These are phyloP conservation scores for Apophysomyces variabilis DNA, from an alignment of 371 early-diverging fungal genomes.

Conservation along the genomic window DNA sequence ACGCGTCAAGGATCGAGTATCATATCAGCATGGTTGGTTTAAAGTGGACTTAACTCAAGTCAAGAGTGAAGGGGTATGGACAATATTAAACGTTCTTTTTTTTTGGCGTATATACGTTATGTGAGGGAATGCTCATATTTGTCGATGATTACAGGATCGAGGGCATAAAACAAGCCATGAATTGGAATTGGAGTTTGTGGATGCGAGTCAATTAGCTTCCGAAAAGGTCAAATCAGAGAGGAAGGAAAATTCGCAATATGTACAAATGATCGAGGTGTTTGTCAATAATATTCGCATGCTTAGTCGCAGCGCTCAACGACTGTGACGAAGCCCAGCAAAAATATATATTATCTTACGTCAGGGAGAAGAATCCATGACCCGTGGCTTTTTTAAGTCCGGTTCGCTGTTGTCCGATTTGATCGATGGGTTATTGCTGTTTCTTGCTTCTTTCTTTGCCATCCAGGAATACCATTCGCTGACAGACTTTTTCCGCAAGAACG, in stretches of 20 bases:
- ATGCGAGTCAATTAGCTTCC: slow-evolving; percentile 37
- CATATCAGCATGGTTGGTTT: slow-evolving; percentile 74
- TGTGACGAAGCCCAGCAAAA: slow-evolving; percentile 5
- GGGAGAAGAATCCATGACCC: background rate
- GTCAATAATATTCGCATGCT: slow-evolving; percentile 62
- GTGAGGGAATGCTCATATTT: background rate
- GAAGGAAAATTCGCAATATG: slow-evolving; percentile 49
- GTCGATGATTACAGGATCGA: background rate
- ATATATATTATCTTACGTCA: slow-evolving; percentile 13
- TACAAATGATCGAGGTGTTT: slow-evolving; percentile 55
- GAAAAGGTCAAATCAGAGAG: slow-evolving; percentile 46
- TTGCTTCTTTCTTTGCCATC: slow-evolving; percentile 20
- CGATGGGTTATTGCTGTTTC: background rate
- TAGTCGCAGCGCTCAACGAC: slow-evolving; percentile 29
- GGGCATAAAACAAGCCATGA: slow-evolving; percentile 41
- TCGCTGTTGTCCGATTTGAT: background rate
- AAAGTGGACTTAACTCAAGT: slow-evolving; percentile 82
- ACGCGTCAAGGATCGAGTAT: slow-evolving; percentile 76
- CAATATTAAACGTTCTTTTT: slow-evolving; percentile 13
- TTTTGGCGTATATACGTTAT: background rate
- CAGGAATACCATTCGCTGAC: slow-evolving; percentile 70
- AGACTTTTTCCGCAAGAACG: slow-evolving; percentile 76
- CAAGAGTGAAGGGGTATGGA: slow-evolving; percentile 36
- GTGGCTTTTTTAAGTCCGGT: slow-evolving; percentile 1
- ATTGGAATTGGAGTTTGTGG: slow-evolving; percentile 63